Base-by-base conservation (phyloP, 192 early-diverging fungal genomes). In the Kickxella alabastrina region DNA sequence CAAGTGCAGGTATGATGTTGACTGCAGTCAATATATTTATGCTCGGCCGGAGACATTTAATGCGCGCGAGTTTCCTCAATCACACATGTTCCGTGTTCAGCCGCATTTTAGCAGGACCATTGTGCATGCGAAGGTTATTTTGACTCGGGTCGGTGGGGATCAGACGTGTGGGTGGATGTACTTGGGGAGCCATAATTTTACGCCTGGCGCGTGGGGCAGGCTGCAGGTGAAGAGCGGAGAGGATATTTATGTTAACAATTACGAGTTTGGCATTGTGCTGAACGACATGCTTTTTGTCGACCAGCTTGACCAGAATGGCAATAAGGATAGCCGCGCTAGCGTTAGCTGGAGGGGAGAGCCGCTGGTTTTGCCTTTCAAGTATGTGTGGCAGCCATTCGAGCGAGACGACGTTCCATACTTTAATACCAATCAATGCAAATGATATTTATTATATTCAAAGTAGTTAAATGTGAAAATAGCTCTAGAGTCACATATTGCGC, bases 141-240 rank as follows among this genome's bases (percentile, higher is more conserved):
- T 65, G 15, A 52, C 61, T 7, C 47, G 54, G 6, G 35, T 49
- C 8, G 58, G 62, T 22, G 45, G 17, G 10, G 19, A 26, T 0
- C 69, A 65, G 35, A 3, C 17, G 1, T 6, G 18, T 1, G 69
- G 69, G 8, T 73, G 69, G 62, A 19, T 73, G 19, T 73, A 65
- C 14, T 6, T 73, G 21, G 62, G 62, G 10, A 65, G 57, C 31
- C 69, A 73, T 21, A 73, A 73, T 25, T 73, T 52, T 42, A 62
- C 62, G 2, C 62, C 43, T 4, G 69, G 49, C 14, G 69, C 62
- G 0, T 73, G 69, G 69, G 69, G 69, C 3, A 42, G 54, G 0
- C 23, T 62, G 26, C 10, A 25, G 1, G 27, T 3, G 5, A 21
- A 48, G 28, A 14, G 19, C 8, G 3, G 23, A 9, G 15, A 31